Evolutionary conservation across 164 flowering plant species (phyloP), one percentile per base, ranked within the genome.

Genomic region (Brasenia schreberi): DNA sequence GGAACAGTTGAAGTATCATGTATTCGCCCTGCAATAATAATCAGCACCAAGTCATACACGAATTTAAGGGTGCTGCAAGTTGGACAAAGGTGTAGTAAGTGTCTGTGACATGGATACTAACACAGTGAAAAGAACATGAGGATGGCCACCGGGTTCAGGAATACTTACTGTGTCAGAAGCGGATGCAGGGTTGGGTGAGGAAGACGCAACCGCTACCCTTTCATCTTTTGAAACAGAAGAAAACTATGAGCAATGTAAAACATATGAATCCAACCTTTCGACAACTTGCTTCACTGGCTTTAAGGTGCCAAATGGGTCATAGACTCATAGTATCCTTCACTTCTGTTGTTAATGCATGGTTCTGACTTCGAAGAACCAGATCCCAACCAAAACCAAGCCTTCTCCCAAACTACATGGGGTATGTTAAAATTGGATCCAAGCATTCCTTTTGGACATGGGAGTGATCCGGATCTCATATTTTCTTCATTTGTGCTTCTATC

Each of bases 331-430:
- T 60, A 63, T 66, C 44, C 58, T 72, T 66, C 18, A 53, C 66
- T 74, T 33, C 63, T 27, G 18, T 18, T 49, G 68, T 68, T 68
- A 65, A n/a, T 43, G 1, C 23, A 43, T 69, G 53, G 19, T 18
- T 61, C 62, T 56, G 65, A 63, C 52, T 73, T 64, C 60, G 70
- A 66, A 76, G 85, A 73, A 33, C 56, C 70, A 59, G 74, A 74
- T 18, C 39, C 39, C 39, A 33, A 33, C 39, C 39, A 33, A 33
- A 33, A 33, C 39, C 39, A 33, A 1, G 39, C 39, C 39, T 33
- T 33, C 39, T 33, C 39, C 39, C 39, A 33, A 33, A 33, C 39
- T 33, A 33, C 39, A 33, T 33, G 39, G 39, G 39, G 39, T 9
- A 68, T 66, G 65, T 68, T 73, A 43, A 66, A 42, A 68, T 69